A percentile compares a stretch with the other conserved stretches of the same genome.
These are phyloP conservation scores for Sclerotinia trifoliorum DNA, from an alignment of 2,329 filamentous ascomycete genomes.

Conservation along the genomic window DNA sequence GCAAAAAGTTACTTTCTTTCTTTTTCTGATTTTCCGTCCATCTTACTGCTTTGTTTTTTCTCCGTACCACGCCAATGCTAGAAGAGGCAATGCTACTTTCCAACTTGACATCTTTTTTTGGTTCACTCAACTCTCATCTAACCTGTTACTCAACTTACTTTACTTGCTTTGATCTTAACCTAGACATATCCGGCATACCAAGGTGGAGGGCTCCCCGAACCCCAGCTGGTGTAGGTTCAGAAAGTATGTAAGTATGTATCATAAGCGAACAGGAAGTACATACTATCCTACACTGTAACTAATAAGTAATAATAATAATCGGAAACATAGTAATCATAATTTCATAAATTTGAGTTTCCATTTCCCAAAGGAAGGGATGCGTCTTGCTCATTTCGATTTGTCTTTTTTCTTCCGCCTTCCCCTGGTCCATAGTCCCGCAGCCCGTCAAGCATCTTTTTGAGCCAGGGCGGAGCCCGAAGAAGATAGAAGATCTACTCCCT, in stretches of 20 bases:
- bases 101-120: neutral
- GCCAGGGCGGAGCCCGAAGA: slow-evolving; percentile 28
- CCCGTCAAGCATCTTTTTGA: slow-evolving; percentile 27
- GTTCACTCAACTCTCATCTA: slow-evolving; percentile 13
- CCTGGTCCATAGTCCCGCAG: slow-evolving; percentile 35
- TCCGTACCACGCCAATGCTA: neutral
- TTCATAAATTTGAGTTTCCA: slow-evolving; percentile 20
- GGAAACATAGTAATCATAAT: slow-evolving; percentile 18
- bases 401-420: slow-evolving; percentile 36
- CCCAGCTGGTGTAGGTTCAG: slow-evolving; percentile 1
- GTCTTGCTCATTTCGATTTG: slow-evolving; percentile 36
- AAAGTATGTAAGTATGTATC: slow-evolving; percentile 12
- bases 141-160: slow-evolving; percentile 8
- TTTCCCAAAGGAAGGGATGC: slow-evolving; percentile 18
- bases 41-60: neutral
- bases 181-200: neutral
- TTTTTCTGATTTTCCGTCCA: neutral
- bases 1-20: neutral
- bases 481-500: slow-evolving; percentile 31
- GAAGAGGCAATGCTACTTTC: neutral
- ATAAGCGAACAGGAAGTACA: neutral
- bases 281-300: neutral
- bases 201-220: slow-evolving; percentile 21
- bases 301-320: slow-evolving; percentile 13
- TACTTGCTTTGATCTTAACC: slow-evolving; percentile 20